These are phyloP conservation scores for Trametes gibbosa DNA, from an alignment of 768 basidiomycete species.

Conservation along the genomic window DNA sequence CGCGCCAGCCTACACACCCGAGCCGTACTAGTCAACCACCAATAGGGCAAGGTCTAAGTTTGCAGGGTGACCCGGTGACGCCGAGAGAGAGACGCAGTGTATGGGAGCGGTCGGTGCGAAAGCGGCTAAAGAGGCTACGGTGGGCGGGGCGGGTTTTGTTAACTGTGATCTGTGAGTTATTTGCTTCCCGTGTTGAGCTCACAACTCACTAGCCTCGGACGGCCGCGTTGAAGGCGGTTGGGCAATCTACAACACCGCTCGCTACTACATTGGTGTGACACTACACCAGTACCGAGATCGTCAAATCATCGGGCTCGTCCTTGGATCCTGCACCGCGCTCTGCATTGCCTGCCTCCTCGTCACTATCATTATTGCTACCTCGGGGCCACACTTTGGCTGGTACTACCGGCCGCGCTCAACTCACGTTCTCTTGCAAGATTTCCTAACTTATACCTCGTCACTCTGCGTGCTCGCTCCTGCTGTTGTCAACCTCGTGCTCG, in stretches of 20 bases:
- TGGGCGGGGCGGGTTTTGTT: slow-evolving; percentile 30
- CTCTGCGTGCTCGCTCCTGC: slow-evolving; percentile 51
- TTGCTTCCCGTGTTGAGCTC: neutral
- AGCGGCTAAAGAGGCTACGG: slow-evolving; percentile 35
- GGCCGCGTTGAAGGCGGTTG: slow-evolving; percentile 43
- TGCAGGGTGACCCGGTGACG: slow-evolving; percentile 31
- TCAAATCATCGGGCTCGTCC: slow-evolving; percentile 42
- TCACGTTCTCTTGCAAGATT: slow-evolving; percentile 31
- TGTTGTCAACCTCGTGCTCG: slow-evolving; percentile 51
- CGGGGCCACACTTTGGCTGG: slow-evolving; percentile 35
- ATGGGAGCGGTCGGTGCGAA: slow-evolving; percentile 29
- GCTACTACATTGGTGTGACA: slow-evolving; percentile 63
- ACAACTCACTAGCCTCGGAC: neutral
- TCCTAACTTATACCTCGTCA: slow-evolving; percentile 43
- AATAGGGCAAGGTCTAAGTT: slow-evolving; percentile 27
- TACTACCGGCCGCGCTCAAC: slow-evolving; percentile 31
- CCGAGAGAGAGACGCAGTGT: slow-evolving; percentile 31
- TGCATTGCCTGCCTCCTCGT: slow-evolving; percentile 40
- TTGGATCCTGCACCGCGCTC: slow-evolving; percentile 47
- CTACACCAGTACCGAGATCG: slow-evolving; percentile 40
- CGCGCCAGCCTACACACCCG: slow-evolving; percentile 43
- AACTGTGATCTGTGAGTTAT: slow-evolving; percentile 36
- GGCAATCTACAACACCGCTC: slow-evolving; percentile 58
- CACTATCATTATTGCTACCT: slow-evolving; percentile 38
- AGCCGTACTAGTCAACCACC: slow-evolving; percentile 37